A percentile compares a stretch with the other conserved stretches of the same genome.
These are phyloP conservation scores for Rhizophora mangle DNA, from an alignment of 345 rosid species.

Conservation along the genomic window DNA sequence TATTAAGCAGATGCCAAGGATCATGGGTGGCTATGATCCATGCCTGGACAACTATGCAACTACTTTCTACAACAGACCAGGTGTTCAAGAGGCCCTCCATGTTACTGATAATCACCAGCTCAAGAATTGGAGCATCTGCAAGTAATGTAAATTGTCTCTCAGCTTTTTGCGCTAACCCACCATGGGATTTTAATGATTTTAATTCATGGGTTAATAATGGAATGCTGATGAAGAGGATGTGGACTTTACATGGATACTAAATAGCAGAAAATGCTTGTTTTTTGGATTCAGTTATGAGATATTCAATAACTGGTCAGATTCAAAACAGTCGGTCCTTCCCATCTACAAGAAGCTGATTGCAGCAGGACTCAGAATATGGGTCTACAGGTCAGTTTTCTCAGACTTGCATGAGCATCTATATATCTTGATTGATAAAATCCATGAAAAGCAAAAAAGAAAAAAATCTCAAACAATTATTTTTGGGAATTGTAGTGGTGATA, in stretches of 20 bases:
- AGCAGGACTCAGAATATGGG: constrained; percentile 77
- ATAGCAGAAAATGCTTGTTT: not conserved
- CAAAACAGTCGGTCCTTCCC: constrained; percentile 65
- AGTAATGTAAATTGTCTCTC: constrained; percentile 35
- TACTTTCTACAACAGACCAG: constrained; percentile 67
- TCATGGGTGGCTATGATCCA: constrained; percentile 82
- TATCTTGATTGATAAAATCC: too few species aligned
- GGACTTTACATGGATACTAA: not conserved
- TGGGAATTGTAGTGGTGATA: constrained; percentile 67
- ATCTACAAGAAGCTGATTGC: constrained; percentile 75
- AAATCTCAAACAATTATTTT: not conserved
- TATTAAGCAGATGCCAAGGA: constrained; percentile 57
- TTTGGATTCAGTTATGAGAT: constrained; percentile 44
- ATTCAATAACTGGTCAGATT: constrained; percentile 51
- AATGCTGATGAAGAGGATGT: not conserved
- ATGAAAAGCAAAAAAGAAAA: too few species aligned
- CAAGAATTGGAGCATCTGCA: constrained; percentile 93
- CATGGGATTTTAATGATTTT: too few species aligned
- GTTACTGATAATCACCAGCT: constrained; percentile 57
- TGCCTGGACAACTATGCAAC: constrained; percentile 72
- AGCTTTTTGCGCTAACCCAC: not conserved
- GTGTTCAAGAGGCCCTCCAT: constrained; percentile 84
- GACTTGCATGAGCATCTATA: not conserved
- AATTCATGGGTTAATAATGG: too few species aligned
- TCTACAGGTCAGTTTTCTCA: constrained; percentile 61